Evolutionary conservation across 352 stramenopile species (phyloP).

Genomic region (Blastocystis sp.): DNA sequence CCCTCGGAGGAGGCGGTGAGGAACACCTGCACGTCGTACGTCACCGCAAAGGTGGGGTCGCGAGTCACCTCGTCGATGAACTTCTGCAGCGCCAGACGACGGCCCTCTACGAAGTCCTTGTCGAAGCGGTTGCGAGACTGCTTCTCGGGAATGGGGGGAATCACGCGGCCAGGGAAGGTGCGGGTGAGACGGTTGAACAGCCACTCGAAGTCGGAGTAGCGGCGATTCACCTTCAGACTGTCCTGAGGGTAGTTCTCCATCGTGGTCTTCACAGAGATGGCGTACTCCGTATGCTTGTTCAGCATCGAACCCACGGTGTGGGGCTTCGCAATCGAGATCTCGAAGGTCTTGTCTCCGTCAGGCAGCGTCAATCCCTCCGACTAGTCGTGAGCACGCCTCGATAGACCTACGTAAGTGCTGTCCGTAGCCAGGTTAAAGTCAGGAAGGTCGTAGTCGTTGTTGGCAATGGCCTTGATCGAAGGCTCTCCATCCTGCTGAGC

Average conservation of each 20-base stretch:
- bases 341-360: constrained; percentile 20
- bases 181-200: constrained; percentile 36
- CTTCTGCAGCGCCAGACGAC: constrained; percentile 54
- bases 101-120: constrained; percentile 60
- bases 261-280: constrained; percentile 46
- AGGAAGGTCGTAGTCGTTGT: constrained; percentile 10
- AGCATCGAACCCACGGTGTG: constrained; percentile 44
- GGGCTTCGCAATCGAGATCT: constrained; percentile 7
- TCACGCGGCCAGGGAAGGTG: constrained; percentile 40
- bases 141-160: constrained; percentile 62
- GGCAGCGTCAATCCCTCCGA: constrained; percentile 32
- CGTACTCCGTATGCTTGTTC: constrained; percentile 61
- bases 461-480: constrained; percentile 50
- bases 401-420: background rate
- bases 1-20: constrained; percentile 38
- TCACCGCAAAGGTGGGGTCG: constrained; percentile 32
- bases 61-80: constrained; percentile 53
- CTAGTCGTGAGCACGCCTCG: background rate
- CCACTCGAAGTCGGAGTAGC: constrained; percentile 61
- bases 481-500: constrained; percentile 57
- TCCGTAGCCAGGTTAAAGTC: constrained; percentile 18
- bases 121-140: constrained; percentile 53
- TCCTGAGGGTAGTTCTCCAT: constrained; percentile 49
- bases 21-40: constrained; percentile 60
- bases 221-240: constrained; percentile 41